phyloP scores from a whole-genome alignment of 495 filamentous ascomycete genomes.

The Saxophila tyrrhenica region DNA sequence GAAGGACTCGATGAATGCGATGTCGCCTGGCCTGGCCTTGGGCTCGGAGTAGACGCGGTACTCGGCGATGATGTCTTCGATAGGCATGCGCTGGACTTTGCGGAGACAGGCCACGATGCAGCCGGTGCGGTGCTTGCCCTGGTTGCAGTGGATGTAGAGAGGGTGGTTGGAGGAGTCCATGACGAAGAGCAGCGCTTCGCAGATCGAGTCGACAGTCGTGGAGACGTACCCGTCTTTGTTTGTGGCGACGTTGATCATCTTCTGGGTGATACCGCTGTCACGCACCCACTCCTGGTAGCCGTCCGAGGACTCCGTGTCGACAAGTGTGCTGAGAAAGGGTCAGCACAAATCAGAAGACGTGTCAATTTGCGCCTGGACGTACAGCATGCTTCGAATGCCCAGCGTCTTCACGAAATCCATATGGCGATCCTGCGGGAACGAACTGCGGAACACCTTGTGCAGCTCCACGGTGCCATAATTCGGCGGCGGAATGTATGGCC shows the following conservation, averaged over 20 bases:
- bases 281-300: constrained; percentile 50
- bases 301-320: constrained; percentile 50
- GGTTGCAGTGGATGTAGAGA: constrained; percentile 76
- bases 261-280: constrained; percentile 51
- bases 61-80: constrained; percentile 48
- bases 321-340: constrained; percentile 50
- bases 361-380: constrained; percentile 21
- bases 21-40: constrained; percentile 47
- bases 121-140: constrained; percentile 81
- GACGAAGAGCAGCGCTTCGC: constrained; percentile 50
- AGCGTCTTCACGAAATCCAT: constrained; percentile 52
- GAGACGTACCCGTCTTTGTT: constrained; percentile 52
- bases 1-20: constrained; percentile 41
- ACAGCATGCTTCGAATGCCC: constrained; percentile 65
- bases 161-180: constrained; percentile 59
- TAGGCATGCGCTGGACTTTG: constrained; percentile 49
- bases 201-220: constrained; percentile 50
- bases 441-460: constrained; percentile 60
- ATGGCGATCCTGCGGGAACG: constrained; percentile 55
- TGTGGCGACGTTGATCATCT: constrained; percentile 57
- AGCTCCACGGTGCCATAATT: constrained; percentile 58
- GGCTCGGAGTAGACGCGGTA: constrained; percentile 55
- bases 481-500: constrained; percentile 33
- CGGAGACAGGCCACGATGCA: constrained; percentile 66
- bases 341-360: constrained; percentile 2